Percentiles rank a stretch among this genome's conserved stretches.
These are phyloP conservation scores for Canariomyces notabilis DNA, from an alignment of 2,329 filamentous ascomycete genomes.

Conservation along the genomic window DNA sequence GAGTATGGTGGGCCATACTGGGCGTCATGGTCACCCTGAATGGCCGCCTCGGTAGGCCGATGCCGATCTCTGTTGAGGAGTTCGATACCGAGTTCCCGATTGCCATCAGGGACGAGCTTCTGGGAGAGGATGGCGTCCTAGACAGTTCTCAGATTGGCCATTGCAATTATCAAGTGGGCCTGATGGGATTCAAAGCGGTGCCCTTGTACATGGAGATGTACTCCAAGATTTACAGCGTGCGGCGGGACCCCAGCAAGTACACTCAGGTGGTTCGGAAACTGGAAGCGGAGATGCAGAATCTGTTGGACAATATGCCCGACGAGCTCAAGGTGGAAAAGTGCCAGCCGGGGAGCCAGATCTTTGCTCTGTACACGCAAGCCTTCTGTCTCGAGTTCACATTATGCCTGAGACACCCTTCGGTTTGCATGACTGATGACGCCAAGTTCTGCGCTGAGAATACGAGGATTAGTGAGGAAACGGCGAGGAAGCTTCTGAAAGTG, in stretches of 20 bases:
- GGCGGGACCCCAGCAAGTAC: conserved; percentile 59
- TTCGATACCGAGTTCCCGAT: conserved; percentile 75
- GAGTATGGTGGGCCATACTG: conserved; percentile 71
- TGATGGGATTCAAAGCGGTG: conserved; percentile 60
- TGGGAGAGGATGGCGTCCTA: conserved; percentile 57
- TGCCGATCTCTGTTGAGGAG: conserved; percentile 68
- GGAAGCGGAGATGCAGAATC: conserved; percentile 57
- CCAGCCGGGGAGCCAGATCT: conserved; percentile 41
- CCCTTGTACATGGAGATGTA: conserved; percentile 70
- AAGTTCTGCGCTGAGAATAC: conserved; percentile 57
- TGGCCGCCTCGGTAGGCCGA: conserved; percentile 71
- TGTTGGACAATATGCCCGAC: conserved; percentile 54
- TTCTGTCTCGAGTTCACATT: conserved; percentile 55
- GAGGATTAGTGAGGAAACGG: conserved; percentile 60
- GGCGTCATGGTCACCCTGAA: conserved; percentile 62
- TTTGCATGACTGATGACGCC: conserved; percentile 50
- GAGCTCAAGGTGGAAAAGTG: conserved; percentile 48
- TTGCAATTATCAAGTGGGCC: conserved; percentile 63
- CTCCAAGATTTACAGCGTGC: conserved; percentile 68
- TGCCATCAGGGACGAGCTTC: conserved; percentile 63
- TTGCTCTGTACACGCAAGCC: conserved; percentile 50
- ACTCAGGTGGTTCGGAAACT: conserved; percentile 57
- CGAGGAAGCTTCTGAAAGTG: conserved; percentile 57
- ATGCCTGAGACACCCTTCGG: conserved; percentile 57
- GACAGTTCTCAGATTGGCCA: conserved; percentile 49